Evolutionary conservation across 2,329 filamentous ascomycete species (phyloP).

Genomic region (Ophiognomonia clavigignenti-juglandacearum): DNA sequence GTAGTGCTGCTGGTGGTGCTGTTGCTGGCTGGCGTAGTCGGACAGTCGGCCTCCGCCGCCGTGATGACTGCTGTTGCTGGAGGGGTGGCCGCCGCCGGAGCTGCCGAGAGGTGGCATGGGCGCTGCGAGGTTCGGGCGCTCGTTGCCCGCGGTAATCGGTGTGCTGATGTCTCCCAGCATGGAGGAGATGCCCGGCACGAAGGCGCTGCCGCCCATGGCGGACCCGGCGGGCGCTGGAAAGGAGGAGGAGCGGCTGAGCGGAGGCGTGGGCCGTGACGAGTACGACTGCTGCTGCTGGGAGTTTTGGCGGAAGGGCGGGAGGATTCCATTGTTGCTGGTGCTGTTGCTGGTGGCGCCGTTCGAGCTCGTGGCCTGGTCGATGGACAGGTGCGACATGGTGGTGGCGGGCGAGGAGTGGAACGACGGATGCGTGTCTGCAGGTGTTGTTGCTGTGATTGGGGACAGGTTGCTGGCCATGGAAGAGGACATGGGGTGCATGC

Average conservation of each 20-base stretch:
- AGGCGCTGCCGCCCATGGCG: conserved; percentile 10
- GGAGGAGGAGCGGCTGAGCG: conserved; percentile 14
- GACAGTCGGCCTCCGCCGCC: conserved; percentile 11
- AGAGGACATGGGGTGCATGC: conserved; percentile 13
- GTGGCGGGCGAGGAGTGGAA: conserved; percentile 16
- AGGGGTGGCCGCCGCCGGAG: conserved; percentile 6
- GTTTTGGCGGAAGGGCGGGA: conserved; percentile 16
- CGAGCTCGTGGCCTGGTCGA: conserved; percentile 12
- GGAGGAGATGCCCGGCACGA: conserved; percentile 16
- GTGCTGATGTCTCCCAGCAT: conserved; percentile 13
- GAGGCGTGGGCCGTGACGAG: conserved; percentile 13
- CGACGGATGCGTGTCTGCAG: conserved; percentile 14
- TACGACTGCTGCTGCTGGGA: conserved; percentile 9
- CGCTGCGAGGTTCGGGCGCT: conserved; percentile 45
- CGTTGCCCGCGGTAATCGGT: neutral
- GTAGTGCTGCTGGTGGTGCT: conserved; percentile 23
- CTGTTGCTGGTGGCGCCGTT: conserved; percentile 2
- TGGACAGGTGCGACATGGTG: conserved; percentile 17
- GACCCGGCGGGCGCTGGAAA: conserved; percentile 12
- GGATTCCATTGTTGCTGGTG: conserved; percentile 7
- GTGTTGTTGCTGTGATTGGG: conserved; percentile 15
- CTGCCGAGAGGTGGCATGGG: conserved; percentile 15
- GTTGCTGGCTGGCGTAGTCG: conserved; percentile 27
- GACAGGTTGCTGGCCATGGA: conserved; percentile 15
- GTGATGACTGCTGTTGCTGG: neutral